Evolutionary conservation across 345 rosid genomes (phyloP), one percentile per base, ranked within the genome.

Genomic region (Eucalyptus polyanthemos): DNA sequence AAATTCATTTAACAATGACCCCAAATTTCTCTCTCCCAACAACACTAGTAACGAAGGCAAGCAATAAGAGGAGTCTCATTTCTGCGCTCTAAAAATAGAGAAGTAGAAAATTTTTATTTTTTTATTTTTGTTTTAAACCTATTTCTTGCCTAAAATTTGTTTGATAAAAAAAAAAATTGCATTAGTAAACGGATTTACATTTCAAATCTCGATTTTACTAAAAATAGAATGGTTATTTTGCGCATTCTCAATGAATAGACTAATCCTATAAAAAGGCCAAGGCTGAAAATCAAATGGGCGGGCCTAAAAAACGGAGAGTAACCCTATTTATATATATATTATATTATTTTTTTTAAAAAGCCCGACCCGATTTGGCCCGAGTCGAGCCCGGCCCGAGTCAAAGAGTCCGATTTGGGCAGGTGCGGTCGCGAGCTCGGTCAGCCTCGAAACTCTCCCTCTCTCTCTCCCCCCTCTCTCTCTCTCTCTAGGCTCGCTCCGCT

Each of bases 11-110:
- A 53, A 53, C 0, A 53, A 53, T 19, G 1, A 53, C 24, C 0
- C 2, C 0, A 17, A 53, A 7, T 53, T 53, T 53, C 4, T 17
- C 56, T 16, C 2, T 17, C 1, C 1, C 1, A 0, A 0, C 4
- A 51, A 17, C 9, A 1, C 8, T 17, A 51, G 4, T 51, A 42
- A 42, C 8, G 2, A 42, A 7, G 8, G 7, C 44, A 8, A 42
- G 44, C 44, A 7, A 42, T 42, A 2, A 42, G 44, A 6, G 44
- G 7, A 7, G 44, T 7, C 4, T 53, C 2, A 53, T 19, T 53
- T 51, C 0, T 17, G 0, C 17, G 17, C 1, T 0, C n/a, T n/a
- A 53, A 53, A 53, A 19, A 53, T 53, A 19, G 2, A 19, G 4
- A 53, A 42, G 7, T 42, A 42, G 7, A 42, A 42, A 42, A 42